Conservation (phyloP, 345 rosid species). For the Dimocarpus longan region DNA sequence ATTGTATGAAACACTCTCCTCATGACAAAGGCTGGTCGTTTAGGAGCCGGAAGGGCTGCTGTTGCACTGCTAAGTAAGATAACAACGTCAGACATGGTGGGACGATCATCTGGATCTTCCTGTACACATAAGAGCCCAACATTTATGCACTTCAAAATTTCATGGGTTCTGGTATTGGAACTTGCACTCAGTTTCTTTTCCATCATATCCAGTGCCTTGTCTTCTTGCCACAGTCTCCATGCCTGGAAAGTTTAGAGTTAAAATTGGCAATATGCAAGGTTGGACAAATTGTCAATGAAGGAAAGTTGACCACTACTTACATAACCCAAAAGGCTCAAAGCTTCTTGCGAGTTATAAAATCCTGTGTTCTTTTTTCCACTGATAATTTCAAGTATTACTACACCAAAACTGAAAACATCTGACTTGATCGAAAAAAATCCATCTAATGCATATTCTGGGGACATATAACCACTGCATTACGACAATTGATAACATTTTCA, state of each 20-base stretch:
- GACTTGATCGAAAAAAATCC: conserved; percentile 38
- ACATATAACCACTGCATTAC: conserved; percentile 34
- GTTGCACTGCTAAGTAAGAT: conserved; percentile 47
- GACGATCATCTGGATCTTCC: conserved; percentile 58
- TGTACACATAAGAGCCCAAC: conserved; percentile 62
- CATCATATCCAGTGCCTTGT: conserved; percentile 36
- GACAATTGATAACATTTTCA: background rate
- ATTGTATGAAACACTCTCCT: conserved; percentile 36
- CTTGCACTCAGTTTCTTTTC: conserved; percentile 34
- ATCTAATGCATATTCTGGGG: conserved; percentile 26
- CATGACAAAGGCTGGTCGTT: conserved; percentile 47
- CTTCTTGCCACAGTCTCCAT: conserved; percentile 56
- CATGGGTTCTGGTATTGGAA: conserved; percentile 9
- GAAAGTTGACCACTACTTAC: conserved; percentile 15
- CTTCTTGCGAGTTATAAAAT: conserved; percentile 7
- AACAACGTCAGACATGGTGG: conserved; percentile 50
- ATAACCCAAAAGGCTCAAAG: conserved; percentile 23
- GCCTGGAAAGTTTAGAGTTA: conserved; percentile 34
- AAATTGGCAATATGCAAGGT: background rate
- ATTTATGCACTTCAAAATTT: conserved; percentile 46
- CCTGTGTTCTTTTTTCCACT: conserved; percentile 31
- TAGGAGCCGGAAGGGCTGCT: conserved; percentile 44
- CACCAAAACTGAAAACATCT: conserved; percentile 38
- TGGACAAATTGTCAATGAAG: background rate
- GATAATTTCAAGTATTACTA: conserved; percentile 35